Percentiles rank a stretch among this genome's conserved stretches.
Evolutionary conservation across 805 yeast genomes (phyloP).

Genomic region (Candida ipomoeae): DNA sequence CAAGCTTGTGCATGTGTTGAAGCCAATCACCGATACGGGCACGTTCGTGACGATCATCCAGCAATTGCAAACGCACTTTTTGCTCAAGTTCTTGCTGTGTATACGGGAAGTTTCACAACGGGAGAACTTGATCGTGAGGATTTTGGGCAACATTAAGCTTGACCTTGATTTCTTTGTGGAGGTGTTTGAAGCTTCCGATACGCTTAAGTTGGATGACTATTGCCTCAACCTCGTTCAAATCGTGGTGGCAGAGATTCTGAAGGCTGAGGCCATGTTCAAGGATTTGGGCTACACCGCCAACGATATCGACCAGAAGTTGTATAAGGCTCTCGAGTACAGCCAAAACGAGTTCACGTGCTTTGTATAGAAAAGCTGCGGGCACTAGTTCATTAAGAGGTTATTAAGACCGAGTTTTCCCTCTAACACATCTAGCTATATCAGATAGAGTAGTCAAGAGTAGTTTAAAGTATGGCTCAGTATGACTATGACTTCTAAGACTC

Average conservation of each 20-base stretch:
- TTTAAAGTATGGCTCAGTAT: too few relatives aligned
- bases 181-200: conserved; percentile 33
- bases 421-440: too few relatives aligned
- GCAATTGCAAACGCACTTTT: conserved; percentile 35
- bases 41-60: conserved; percentile 34
- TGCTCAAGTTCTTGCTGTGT: conserved; percentile 31
- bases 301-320: conserved; percentile 28
- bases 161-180: conserved; percentile 38
- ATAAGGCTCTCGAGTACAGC: conserved; percentile 25
- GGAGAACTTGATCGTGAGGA: conserved; percentile 14
- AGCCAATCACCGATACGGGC: conserved; percentile 37
- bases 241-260: conserved; percentile 25
- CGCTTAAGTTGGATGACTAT: conserved; percentile 32
- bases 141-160: conserved; percentile 29
- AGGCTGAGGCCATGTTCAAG: conserved; percentile 20
- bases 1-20: conserved; percentile 34
- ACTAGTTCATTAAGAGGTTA: too few relatives aligned
- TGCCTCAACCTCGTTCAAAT: conserved; percentile 31
- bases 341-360: conserved; percentile 34
- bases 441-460: too few relatives aligned
- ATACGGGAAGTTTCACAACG: conserved; percentile 22
- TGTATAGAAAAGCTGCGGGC: conserved; percentile 6
- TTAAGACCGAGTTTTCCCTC: too few relatives aligned
- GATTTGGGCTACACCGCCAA: conserved; percentile 22
- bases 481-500: too few relatives aligned